Base-by-base conservation (phyloP, 768 basidiomycete species). In the Pleurotus tuber-regium region DNA sequence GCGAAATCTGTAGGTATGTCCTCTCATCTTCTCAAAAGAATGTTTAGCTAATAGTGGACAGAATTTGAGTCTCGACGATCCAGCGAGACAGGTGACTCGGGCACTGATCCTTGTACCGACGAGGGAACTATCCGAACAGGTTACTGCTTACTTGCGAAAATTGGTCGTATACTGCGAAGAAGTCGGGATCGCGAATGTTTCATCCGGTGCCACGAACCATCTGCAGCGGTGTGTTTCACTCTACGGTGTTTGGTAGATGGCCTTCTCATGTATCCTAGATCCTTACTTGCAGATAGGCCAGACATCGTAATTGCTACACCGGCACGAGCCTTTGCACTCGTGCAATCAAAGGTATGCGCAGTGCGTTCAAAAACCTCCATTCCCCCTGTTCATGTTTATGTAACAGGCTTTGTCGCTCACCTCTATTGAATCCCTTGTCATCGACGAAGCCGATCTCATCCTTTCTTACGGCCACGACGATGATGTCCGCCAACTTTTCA, bases 381-480 rank as follows among this genome's bases (percentile, higher is more conserved):
- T n/a, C 11, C n/a, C 2, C 31, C 12, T 33, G 2, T 29, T 42
- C 9, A 12, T 39, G 30, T n/a, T 7, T 19, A 19, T 29, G n/a
- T 24, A 39, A 1, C 53, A 91, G 88, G 72, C 83, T 0, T 72
- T 98, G 6, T 77, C 75, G 2, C 69, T 94, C 0, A 61, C 77
- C 10, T 75, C 79, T 0, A 70, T 98, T 25, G 89, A 92, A 40
- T 88, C 89, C 4, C 81, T 99, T 14, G 89, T 96, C 24, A 95
- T 99, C 52, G 97, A 99, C 64, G 97, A 99, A 70, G 97, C 97
- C 19, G 97, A 98, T 64, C 81, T 98, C 30, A 89, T 99, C 47
- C 77, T 99, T 16, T 98, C 95, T 0, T 99, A 98, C 64, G 97
- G 97, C 2, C 92, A 98, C 57, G 89, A 94, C 54, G 90, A 94